Percentiles rank a stretch among this genome's conserved stretches.
phyloP scores from a whole-genome alignment of 768 basidiomycete genomes.

The Podaxis sp. region DNA sequence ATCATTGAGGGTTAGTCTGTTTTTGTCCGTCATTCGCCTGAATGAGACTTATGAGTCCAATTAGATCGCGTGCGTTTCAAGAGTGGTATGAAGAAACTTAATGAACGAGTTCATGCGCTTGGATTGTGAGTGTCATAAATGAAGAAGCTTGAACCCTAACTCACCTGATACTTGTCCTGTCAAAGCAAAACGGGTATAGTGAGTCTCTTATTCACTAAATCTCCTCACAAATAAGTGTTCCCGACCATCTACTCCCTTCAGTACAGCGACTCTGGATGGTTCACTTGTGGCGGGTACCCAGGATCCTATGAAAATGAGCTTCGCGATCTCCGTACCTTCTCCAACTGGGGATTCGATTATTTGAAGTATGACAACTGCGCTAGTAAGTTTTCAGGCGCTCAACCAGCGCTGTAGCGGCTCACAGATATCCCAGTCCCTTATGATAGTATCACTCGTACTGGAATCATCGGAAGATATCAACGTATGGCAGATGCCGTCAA shows the following conservation, averaged over 20 bases:
- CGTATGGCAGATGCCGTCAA: slow-evolving; percentile 62
- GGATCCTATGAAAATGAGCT: slow-evolving; percentile 66
- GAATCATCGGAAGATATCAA: slow-evolving; percentile 55
- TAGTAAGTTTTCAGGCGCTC: slow-evolving; percentile 35
- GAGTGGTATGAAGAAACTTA: slow-evolving; percentile 56
- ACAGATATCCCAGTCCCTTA: slow-evolving; percentile 46
- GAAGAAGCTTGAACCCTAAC: slow-evolving; percentile 21
- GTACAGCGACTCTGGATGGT: slow-evolving; percentile 73
- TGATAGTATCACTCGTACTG: slow-evolving; percentile 53
- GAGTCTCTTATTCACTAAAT: slow-evolving; percentile 20
- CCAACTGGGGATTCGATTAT: slow-evolving; percentile 60
- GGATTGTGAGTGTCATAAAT: slow-evolving; percentile 71
- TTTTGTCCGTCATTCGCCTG: not conserved
- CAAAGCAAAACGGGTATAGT: slow-evolving; percentile 63
- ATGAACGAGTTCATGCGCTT: slow-evolving; percentile 51
- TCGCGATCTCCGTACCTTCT: slow-evolving; percentile 31
- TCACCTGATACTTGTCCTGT: slow-evolving; percentile 15
- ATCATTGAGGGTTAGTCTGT: slow-evolving; percentile 49
- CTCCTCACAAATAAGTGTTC: not conserved
- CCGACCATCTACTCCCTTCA: slow-evolving; percentile 20
- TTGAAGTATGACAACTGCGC: slow-evolving; percentile 62
- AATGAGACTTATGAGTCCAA: not conserved
- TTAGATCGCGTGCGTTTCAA: slow-evolving; percentile 52
- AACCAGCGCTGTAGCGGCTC: slow-evolving; percentile 27
- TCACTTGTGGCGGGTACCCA: slow-evolving; percentile 62